Percentiles rank a stretch among this genome's conserved stretches.
Conservation (phyloP, 2,329 filamentous ascomycete species). For the Cladophialophora psammophila region DNA sequence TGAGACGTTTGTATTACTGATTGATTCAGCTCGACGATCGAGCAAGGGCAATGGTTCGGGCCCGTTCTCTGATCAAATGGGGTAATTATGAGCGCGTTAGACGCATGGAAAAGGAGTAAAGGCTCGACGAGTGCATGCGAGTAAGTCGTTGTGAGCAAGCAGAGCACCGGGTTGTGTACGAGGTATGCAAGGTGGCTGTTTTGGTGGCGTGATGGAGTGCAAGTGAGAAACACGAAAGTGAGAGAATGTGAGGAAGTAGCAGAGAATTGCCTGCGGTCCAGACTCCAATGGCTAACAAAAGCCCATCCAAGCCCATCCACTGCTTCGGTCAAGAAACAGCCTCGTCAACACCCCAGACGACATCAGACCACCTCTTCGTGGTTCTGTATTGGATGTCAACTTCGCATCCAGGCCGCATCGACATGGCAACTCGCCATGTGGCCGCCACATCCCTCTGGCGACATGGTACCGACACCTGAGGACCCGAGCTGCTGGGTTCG, state of each 20-base stretch:
- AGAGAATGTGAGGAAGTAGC: not conserved
- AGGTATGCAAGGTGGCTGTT: not conserved
- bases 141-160: not conserved
- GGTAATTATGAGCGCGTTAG: not conserved
- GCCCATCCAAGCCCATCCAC: not conserved
- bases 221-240: constrained; percentile 1
- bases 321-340: constrained; percentile 7
- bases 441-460: constrained; percentile 16
- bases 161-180: not conserved
- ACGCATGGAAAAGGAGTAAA: not conserved
- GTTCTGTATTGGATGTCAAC: constrained; percentile 2
- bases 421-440: constrained; percentile 13
- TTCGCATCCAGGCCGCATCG: constrained; percentile 9
- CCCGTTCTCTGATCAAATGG: not conserved
- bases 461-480: not conserved
- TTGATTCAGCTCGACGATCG: not conserved
- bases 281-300: not conserved
- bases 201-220: not conserved
- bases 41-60: not conserved
- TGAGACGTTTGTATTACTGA: not conserved
- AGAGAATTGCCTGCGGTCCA: constrained; percentile 7
- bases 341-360: not conserved
- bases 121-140: not conserved
- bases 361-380: not conserved
- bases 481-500: not conserved